Conservation (phyloP, 495 filamentous ascomycete genomes). For the Hypoxylon rickii region DNA sequence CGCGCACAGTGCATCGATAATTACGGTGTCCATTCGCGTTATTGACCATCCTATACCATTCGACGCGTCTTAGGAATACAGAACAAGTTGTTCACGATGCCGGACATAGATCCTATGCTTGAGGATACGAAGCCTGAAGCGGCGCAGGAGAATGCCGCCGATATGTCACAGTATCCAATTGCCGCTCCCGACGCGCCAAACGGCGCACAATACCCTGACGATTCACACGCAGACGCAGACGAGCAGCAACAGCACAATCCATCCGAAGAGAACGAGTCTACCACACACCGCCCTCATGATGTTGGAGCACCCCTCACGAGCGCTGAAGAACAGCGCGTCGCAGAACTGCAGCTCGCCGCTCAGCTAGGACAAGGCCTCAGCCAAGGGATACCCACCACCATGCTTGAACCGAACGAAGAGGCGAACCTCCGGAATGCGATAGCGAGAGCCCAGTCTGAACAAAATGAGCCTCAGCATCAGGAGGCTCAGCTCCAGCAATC, state of each 20-base stretch:
- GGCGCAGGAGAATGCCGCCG: constrained; percentile 25
- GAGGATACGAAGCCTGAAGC: constrained; percentile 28
- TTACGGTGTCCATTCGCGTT: not conserved
- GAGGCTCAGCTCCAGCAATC: constrained; percentile 28
- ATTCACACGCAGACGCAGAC: constrained; percentile 19
- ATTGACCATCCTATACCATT: constrained; percentile 1
- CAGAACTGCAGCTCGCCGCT: constrained; percentile 56
- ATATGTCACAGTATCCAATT: constrained; percentile 29
- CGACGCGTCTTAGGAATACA: constrained; percentile 17
- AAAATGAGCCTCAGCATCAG: constrained; percentile 19
- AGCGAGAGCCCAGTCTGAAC: constrained; percentile 21
- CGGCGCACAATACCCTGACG: constrained; percentile 10
- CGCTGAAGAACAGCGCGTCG: constrained; percentile 55
- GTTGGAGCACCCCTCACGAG: constrained; percentile 41
- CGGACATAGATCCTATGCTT: constrained; percentile 36
- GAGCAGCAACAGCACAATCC: constrained; percentile 11
- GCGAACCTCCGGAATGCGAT: constrained; percentile 24
- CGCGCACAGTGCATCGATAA: constrained; percentile 23
- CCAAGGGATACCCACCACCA: constrained; percentile 30
- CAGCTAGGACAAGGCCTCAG: constrained; percentile 51
- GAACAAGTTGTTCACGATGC: constrained; percentile 29
- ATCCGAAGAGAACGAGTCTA: constrained; percentile 34
- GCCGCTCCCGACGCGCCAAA: constrained; percentile 27
- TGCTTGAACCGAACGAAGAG: constrained; percentile 29
- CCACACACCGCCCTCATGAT: constrained; percentile 38